A percentile compares a stretch with the other conserved stretches of the same genome.
These are phyloP conservation scores for Aspergillus japonicus DNA, from an alignment of 2,329 filamentous ascomycete genomes.

Conservation along the genomic window DNA sequence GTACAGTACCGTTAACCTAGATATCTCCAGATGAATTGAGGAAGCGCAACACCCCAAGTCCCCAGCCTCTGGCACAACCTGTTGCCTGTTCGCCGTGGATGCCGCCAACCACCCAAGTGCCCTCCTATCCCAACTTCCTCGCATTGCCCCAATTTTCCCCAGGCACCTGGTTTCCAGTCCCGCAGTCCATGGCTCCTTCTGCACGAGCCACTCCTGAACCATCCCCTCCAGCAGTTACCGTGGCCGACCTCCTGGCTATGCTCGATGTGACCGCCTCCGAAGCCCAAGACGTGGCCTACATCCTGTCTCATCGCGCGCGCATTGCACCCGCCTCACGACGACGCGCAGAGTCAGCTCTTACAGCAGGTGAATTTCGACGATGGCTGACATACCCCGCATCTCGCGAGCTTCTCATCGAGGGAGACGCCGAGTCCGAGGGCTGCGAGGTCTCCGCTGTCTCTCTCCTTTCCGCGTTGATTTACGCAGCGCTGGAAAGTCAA, in stretches of 20 bases:
- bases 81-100: neutral
- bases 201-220: neutral
- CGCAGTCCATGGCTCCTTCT: neutral
- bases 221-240: neutral
- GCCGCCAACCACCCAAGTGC: neutral
- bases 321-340: neutral
- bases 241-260: neutral
- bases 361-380: neutral
- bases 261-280: neutral
- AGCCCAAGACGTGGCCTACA: neutral
- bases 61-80: neutral
- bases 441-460: neutral
- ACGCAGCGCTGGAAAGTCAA: neutral
- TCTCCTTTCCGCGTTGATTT: neutral
- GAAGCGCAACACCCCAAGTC: neutral
- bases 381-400: neutral
- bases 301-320: neutral
- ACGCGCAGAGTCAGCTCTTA: neutral
- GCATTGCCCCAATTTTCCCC: neutral
- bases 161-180: neutral
- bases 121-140: neutral
- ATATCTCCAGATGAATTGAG: neutral
- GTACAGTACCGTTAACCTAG: neutral
- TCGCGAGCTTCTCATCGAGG: neutral
- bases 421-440: neutral